These are phyloP conservation scores for Aureobasidium subglaciale DNA, from an alignment of 2,329 filamentous ascomycete species.

Conservation along the genomic window DNA sequence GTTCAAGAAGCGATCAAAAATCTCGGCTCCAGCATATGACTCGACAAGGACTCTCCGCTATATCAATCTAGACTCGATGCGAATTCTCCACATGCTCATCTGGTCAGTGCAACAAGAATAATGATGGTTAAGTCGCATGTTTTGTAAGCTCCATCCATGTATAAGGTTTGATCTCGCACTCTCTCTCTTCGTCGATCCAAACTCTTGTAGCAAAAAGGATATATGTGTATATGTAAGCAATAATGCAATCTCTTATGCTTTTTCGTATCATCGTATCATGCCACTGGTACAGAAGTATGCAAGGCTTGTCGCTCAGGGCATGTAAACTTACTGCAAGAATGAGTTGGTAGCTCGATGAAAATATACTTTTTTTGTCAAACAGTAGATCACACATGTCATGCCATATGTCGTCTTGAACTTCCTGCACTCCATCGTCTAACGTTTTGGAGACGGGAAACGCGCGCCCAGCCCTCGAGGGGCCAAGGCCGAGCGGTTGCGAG, in stretches of 20 bases:
- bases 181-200: background rate
- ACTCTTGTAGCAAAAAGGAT: background rate
- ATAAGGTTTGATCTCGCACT: background rate
- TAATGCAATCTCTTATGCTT: background rate
- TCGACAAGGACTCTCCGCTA: background rate
- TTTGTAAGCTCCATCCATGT: background rate
- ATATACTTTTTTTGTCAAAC: background rate
- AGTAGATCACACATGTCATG: background rate
- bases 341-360: too few species aligned
- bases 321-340: too few species aligned
- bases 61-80: background rate
- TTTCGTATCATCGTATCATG: background rate
- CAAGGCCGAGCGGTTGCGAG: background rate
- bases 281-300: too few species aligned
- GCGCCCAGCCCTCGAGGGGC: too few species aligned
- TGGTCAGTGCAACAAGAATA: too few species aligned
- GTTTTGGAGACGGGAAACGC: too few species aligned
- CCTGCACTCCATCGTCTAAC: background rate
- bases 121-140: background rate
- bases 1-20: background rate
- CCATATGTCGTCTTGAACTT: background rate
- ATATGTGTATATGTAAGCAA: background rate
- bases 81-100: background rate
- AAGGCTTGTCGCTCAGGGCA: too few species aligned
- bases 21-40: background rate